Evolutionary conservation across 768 basidiomycete genomes (phyloP), one percentile per base, ranked within the genome.

Genomic region (Phylloporus scabripes): DNA sequence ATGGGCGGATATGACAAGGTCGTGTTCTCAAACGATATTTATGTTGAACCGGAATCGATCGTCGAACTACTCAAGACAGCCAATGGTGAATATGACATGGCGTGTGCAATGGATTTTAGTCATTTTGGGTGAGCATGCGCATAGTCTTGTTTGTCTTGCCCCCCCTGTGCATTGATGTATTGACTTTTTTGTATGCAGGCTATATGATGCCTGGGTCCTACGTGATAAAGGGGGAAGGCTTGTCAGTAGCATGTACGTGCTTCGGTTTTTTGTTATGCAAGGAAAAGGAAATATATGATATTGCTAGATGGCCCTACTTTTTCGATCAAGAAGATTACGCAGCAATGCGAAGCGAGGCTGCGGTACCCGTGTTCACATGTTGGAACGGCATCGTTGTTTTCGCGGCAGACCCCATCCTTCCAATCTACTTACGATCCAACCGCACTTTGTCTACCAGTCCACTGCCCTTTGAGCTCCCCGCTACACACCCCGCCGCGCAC

Each of bases 311-410:
- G 74, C 74, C 74, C 0, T 75, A 72, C 50, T 70, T 75, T 51
- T 62, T 74, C 34, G 72, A 75, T 38, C 54, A 62, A 7, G 66
- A 63, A 9, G 69, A 58, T 43, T 62, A 64, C 51, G 55, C 61
- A 36, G 68, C 69, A 3, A 64, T 75, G 56, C 59, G 65, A 43
- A 53, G 45, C 10, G 74, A 70, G 31, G 65, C 68, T 12, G 72
- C 74, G 10, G 74, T 66, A 1, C 73, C 74, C 9, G 74, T 74
- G 6, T 71, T 73, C 48, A 51, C 71, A 0, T 75, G 74, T 58
- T 75, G 74, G 74, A 75, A 75, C 43, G 74, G 74, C 28, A 71
- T 75, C 53, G 64, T 64, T 42, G 69, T 68, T 3, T 69, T 75
- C 54, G 38, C 54, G 8, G 68, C 74, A 0, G 74, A 75, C 43